phyloP scores from a whole-genome alignment of 805 yeast species.

The Ogataea pini region DNA sequence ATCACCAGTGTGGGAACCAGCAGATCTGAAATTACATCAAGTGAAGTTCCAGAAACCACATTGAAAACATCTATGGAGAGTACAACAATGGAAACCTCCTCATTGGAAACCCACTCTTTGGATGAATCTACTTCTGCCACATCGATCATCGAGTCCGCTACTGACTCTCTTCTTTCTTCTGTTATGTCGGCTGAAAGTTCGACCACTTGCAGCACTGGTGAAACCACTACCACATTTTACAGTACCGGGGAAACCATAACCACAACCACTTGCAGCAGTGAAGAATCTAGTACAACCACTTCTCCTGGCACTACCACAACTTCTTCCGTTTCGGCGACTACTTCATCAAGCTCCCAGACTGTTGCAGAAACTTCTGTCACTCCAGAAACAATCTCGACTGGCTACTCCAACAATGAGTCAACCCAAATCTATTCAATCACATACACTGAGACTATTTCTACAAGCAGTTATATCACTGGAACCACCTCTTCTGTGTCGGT shows the following conservation, averaged over 20 bases:
- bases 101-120: not conserved
- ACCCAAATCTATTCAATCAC: not conserved
- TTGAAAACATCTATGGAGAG: too few species aligned
- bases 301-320: not conserved
- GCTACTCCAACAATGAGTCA: conserved; percentile 1
- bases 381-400: not conserved
- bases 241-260: not conserved
- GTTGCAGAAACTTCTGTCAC: not conserved
- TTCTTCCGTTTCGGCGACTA: not conserved
- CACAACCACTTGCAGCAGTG: not conserved
- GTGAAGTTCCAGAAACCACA: not conserved
- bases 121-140: too few species aligned
- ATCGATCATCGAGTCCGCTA: too few species aligned
- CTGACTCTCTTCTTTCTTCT: too few species aligned
- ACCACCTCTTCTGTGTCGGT: not conserved
- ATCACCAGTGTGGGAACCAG: not conserved
- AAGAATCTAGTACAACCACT: not conserved
- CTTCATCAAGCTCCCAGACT: too few species aligned
- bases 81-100: too few species aligned
- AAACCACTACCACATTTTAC: too few species aligned
- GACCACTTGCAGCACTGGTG: too few species aligned
- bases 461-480: not conserved
- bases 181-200: too few species aligned
- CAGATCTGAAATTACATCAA: too few species aligned
- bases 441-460: not conserved